Percentiles rank a stretch among this genome's conserved stretches.
Conservation (phyloP, 139 green algal genomes). For the Auxenochlorella pyrenoidosa region DNA sequence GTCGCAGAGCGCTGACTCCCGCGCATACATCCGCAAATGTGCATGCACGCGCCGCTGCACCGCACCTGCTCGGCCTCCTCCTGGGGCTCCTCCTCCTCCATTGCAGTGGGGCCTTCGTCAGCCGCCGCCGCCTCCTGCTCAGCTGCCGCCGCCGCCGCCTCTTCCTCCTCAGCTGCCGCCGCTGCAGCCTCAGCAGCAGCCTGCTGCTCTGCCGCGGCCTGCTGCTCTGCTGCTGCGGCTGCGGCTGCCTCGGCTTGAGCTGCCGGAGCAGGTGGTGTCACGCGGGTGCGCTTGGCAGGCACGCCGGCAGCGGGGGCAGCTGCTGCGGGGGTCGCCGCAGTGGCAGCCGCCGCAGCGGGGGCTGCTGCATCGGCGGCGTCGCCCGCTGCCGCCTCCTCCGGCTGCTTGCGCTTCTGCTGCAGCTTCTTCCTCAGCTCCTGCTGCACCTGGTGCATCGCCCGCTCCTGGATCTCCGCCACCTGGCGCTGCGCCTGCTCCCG, state of each 20-base stretch:
- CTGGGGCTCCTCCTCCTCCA: conserved; percentile 6
- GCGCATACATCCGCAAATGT: too few relatives aligned
- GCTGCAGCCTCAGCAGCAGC: neutral
- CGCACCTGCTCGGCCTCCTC: neutral
- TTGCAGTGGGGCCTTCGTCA: neutral
- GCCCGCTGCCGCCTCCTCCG: neutral
- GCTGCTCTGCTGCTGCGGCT: neutral
- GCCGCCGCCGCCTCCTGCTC: neutral
- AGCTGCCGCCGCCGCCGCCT: neutral
- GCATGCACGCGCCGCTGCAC: too few relatives aligned
- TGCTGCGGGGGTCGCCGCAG: neutral
- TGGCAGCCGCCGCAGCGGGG: neutral
- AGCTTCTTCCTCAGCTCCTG: conserved; percentile 38
- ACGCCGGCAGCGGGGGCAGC: neutral
- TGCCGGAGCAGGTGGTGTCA: neutral
- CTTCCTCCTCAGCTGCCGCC: neutral
- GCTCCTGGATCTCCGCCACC: conserved; percentile 28
- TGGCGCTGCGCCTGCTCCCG: neutral
- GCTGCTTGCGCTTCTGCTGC: conserved; percentile 33
- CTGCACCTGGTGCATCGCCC: conserved; percentile 22
- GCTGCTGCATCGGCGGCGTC: neutral
- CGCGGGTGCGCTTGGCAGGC: conserved; percentile 24
- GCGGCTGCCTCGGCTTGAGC: neutral
- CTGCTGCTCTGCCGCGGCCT: neutral
- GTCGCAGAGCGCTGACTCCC: too few relatives aligned